A percentile compares a stretch with the other conserved stretches of the same genome.
Evolutionary conservation across 768 basidiomycete genomes (phyloP).

Genomic region (Podaxis sp.): DNA sequence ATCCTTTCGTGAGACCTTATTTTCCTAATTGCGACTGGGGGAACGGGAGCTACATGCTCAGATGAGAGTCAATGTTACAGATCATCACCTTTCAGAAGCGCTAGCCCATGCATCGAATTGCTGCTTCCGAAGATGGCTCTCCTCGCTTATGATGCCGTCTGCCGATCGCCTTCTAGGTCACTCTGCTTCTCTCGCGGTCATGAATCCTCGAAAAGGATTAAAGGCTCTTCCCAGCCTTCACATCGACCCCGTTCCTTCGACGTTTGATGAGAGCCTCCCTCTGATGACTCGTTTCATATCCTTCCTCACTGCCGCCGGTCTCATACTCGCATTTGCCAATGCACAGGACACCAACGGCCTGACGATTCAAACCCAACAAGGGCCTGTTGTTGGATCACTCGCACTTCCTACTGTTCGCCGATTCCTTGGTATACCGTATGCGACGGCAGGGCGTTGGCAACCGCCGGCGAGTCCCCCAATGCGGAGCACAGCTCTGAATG

Average conservation of each 20-base stretch:
- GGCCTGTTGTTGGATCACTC: slow-evolving; percentile 29
- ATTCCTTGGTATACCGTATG: slow-evolving; percentile 36
- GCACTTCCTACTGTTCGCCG: slow-evolving; percentile 29
- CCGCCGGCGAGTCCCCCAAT: slow-evolving; percentile 26
- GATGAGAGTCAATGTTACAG: not conserved
- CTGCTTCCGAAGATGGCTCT: not conserved
- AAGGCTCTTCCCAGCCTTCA: not conserved
- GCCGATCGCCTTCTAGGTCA: not conserved
- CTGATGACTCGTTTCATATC: not conserved
- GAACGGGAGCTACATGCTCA: not conserved
- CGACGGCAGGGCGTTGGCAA: slow-evolving; percentile 33
- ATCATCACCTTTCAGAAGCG: not conserved
- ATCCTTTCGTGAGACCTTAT: not conserved
- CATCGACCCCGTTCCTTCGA: not conserved
- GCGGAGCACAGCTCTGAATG: slow-evolving; percentile 22
- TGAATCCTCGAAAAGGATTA: not conserved
- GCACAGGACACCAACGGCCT: slow-evolving; percentile 19
- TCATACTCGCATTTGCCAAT: not conserved
- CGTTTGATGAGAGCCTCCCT: not conserved
- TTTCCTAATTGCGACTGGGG: not conserved
- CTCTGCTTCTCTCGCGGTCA: not conserved
- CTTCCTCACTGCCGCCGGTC: not conserved
- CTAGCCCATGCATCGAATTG: too few relatives aligned
- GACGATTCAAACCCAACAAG: slow-evolving; percentile 31
- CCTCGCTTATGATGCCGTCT: not conserved